A percentile compares a stretch with the other conserved stretches of the same genome.
Conservation (phyloP, 805 yeast species). For the Ogataea parapolymorpha region DNA sequence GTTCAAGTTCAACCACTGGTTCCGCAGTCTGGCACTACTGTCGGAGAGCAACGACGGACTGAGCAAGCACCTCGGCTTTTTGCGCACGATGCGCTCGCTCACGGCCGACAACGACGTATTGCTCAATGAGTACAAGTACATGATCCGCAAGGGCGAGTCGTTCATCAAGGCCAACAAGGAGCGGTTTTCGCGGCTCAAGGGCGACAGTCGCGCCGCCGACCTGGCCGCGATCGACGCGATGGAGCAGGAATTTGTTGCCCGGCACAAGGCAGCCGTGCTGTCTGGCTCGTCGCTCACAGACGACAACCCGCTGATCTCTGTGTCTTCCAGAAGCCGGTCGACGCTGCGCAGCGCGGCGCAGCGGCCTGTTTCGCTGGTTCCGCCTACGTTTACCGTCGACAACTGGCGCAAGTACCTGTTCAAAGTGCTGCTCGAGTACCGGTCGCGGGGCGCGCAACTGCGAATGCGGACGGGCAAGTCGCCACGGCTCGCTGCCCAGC, state of each 20-base stretch:
- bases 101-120: conserved; percentile 14
- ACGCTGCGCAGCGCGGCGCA: background rate
- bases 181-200: conserved; percentile 11
- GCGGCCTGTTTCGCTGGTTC: conserved; percentile 19
- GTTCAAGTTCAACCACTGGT: conserved; percentile 23
- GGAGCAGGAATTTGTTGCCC: conserved; percentile 11
- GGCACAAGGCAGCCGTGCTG: conserved; percentile 12
- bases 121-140: conserved; percentile 16
- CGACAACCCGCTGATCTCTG: conserved; percentile 23
- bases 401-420: conserved; percentile 25
- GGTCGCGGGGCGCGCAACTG: conserved; percentile 3
- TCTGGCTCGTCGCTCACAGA: conserved; percentile 23
- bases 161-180: conserved; percentile 17
- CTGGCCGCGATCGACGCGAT: conserved; percentile 6
- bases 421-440: conserved; percentile 18
- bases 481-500: conserved; percentile 3
- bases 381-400: conserved; percentile 24
- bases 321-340: conserved; percentile 8
- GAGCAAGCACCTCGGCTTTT: conserved; percentile 14
- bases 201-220: conserved; percentile 7
- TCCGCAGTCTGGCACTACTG: conserved; percentile 18
- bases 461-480: conserved; percentile 15
- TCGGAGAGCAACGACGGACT: conserved; percentile 16
- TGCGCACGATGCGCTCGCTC: conserved; percentile 18
- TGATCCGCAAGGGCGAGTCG: conserved; percentile 19